Base-by-base conservation (phyloP, 441 rosid species). In the Eruca vesicaria region DNA sequence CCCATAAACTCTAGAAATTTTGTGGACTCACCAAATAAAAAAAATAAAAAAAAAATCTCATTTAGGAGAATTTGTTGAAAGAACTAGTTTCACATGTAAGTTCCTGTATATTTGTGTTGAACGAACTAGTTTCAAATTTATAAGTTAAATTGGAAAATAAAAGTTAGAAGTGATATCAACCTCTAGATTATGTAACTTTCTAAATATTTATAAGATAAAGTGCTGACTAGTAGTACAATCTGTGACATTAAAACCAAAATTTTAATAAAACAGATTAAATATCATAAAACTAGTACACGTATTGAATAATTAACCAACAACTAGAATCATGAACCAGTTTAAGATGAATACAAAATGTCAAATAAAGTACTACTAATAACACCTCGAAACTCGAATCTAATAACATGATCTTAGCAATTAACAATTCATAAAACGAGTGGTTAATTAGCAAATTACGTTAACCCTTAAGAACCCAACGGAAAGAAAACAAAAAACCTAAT, bases 391-490 rank as follows among this genome's bases (percentile, higher is more conserved):
- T 66, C 26, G 21, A 65, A 58, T 58, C n/a, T 48, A 77, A 26
- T 65, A 70, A 58, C 63, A 70, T 64, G 63, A 29, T 69, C 36
- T 58, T 10, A 69, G 66, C 60, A 58, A 58, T 71, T 71, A 58
- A 77, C 48, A 66, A 78, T 38, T 36, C 53, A 7, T 67, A 72
- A 77, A 66, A 72, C 77, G 53, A 71, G 73, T 72, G 80, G 80
- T 72, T 60, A 61, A 36, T 45, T 66, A 53, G 65, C 77, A 60
- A 59, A 66, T 66, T 66, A 72, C 77, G 80, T 72, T 66, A 66
- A 60, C 65, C 63, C 50, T 35, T 18, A n/a, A 60, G 35, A 16
- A 35, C 12, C 69, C 72, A 50, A 50, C 45, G 4, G 16, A n/a
- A 58, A 28, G 18, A 48, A 32, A 41, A 21, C 7, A 33, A 29